A percentile compares a stretch with the other conserved stretches of the same genome.
Evolutionary conservation across 2,329 filamentous ascomycete genomes (phyloP).

Genomic region (Aspergillus sclerotialis): DNA sequence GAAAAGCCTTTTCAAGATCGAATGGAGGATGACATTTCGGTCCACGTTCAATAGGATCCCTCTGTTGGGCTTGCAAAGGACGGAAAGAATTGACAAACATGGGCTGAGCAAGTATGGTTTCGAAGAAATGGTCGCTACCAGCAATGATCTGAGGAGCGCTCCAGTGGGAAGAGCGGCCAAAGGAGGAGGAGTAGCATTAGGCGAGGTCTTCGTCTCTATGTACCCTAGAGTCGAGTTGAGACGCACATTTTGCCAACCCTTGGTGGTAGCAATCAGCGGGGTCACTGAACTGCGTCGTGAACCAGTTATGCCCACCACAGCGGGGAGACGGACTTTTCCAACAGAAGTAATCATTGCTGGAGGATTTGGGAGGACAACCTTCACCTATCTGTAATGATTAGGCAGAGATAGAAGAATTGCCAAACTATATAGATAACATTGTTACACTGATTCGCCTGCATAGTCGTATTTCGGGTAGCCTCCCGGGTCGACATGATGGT

Average conservation of each 20-base stretch:
- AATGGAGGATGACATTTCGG: conserved; percentile 63
- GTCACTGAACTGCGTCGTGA: neutral
- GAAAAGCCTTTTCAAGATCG: conserved; percentile 57
- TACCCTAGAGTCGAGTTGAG: conserved; percentile 13
- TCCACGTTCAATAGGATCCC: conserved; percentile 60
- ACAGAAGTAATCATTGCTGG: no score
- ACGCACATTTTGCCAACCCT: conserved; percentile 4
- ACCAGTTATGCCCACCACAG: no score
- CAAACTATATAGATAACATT: no score
- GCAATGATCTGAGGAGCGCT: conserved; percentile 34
- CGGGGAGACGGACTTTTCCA: no score
- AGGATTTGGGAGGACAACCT: no score
- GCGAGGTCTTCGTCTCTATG: conserved; percentile 5
- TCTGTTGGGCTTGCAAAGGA: conserved; percentile 54
- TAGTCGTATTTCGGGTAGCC: no score
- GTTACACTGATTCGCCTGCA: no score
- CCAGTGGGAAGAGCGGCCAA: conserved; percentile 25
- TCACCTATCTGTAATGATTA: no score
- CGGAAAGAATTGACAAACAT: conserved; percentile 60
- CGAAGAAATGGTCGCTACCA: conserved; percentile 43
- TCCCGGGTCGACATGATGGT: no score
- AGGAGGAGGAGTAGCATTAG: conserved; percentile 9
- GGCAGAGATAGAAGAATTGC: no score
- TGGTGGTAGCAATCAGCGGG: neutral
- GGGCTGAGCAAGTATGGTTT: conserved; percentile 56